Evolutionary conservation across 371 early-diverging fungal genomes (phyloP).

Genomic region (Batkoa obscura): DNA sequence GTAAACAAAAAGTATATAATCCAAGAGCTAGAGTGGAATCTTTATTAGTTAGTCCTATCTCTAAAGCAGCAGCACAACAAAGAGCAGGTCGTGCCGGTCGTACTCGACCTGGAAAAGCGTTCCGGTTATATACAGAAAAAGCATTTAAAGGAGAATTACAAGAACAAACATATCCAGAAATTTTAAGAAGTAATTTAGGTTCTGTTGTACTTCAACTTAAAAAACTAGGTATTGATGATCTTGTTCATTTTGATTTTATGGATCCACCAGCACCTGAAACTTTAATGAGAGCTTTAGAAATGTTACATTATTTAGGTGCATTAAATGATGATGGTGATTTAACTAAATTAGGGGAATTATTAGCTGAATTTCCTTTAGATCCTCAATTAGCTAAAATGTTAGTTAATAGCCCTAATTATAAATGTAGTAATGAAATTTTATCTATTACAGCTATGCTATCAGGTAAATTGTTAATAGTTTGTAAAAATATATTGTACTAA

Average conservation of each 20-base stretch:
- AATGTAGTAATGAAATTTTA: constrained; percentile 82
- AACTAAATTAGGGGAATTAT: constrained; percentile 62
- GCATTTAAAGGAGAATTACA: constrained; percentile 56
- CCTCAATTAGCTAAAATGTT: constrained; percentile 85
- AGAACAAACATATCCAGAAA: constrained; percentile 88
- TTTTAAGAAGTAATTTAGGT: constrained; percentile 78
- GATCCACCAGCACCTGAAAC: constrained; percentile 60
- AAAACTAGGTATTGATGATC: constrained; percentile 77
- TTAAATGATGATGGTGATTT: constrained; percentile 69
- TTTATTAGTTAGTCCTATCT: constrained; percentile 71
- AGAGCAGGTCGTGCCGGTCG: constrained; percentile 96
- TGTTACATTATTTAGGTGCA: constrained; percentile 80
- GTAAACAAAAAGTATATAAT: constrained; percentile 93
- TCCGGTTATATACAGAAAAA: constrained; percentile 86
- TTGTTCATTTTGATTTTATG: constrained; percentile 89
- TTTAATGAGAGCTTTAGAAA: constrained; percentile 69
- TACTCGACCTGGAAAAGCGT: constrained; percentile 68
- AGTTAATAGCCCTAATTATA: constrained; percentile 60
- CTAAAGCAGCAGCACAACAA: constrained; percentile 92
- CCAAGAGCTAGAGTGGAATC: constrained; percentile 87
- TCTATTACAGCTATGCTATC: constrained; percentile 86
- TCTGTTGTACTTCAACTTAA: constrained; percentile 76
- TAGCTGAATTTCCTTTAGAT: constrained; percentile 89
- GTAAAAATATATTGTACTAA: constrained; percentile 10
- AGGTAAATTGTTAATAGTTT: constrained; percentile 17